Evolutionary conservation across 2,329 filamentous ascomycete genomes (phyloP), one percentile per base, ranked within the genome.

Genomic region (Claviceps sp.): DNA sequence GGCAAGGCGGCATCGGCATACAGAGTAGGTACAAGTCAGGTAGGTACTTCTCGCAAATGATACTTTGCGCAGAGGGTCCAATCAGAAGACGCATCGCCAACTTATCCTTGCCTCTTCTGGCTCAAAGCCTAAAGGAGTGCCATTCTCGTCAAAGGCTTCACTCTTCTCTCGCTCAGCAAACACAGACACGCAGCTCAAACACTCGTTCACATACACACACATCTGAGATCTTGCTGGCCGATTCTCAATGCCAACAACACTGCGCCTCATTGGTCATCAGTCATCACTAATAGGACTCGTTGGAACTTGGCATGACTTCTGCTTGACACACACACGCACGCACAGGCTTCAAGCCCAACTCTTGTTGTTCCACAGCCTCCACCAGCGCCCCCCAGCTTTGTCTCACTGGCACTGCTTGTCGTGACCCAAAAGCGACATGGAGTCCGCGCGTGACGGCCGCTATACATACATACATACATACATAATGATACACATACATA

Each of bases 371-470:
- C 40, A 23, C 39, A 17, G 4, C 34, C 45, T 40, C 47, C 43
- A 42, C 47, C 13, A n/a, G 14, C 8, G 14, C n/a, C 17, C 48
- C 45, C 49, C 23, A 39, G 39, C 38, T 44, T 42, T 50, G 52
- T 53, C 45, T 48, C 49, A 53, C 22, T 36, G n/a, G 47, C 40
- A 43, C 45, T 43, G 9, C 39, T 48, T 36, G 7, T 53, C 44
- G 44, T 44, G 16, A 29, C 14, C 37, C 45, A 37, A 14, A 34
- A 48, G 44, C 16, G 44, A 45, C 44, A 45, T 45, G 44, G 44
- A n/a, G 26, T 17, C 4, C 23, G 29, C 26, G 36, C 38, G 13
- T 23, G 37, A 38, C 45, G 40, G 17, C 22, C 45, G 45, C 52
- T n/a, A n/a, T n/a, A n/a, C n/a, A n/a, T n/a, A n/a, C n/a, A n/a